Evolutionary conservation across 371 early-diverging fungal genomes (phyloP).

Genomic region (Haplosporangium sp.): DNA sequence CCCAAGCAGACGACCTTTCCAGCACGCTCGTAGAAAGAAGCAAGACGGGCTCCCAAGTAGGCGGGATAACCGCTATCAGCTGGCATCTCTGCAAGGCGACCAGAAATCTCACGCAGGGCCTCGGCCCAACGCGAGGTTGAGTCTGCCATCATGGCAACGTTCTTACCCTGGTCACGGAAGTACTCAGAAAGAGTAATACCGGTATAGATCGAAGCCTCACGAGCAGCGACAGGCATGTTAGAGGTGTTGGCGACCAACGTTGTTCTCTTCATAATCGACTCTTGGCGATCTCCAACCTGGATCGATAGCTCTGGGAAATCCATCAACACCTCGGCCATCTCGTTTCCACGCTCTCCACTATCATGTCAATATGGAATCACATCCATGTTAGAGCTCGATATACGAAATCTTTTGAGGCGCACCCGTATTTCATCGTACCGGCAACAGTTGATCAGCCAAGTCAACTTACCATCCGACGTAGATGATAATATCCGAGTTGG

Average conservation of each 20-base stretch:
- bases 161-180: slow-evolving; percentile 99
- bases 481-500: slow-evolving; percentile 99
- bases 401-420: background rate
- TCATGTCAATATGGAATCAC: slow-evolving; percentile 3
- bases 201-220: slow-evolving; percentile 99
- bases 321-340: slow-evolving; percentile 99
- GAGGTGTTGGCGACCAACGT: slow-evolving; percentile 99
- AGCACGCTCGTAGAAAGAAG: slow-evolving; percentile 99
- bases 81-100: slow-evolving; percentile 99
- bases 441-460: no score
- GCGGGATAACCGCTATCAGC: slow-evolving; percentile 99
- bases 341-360: slow-evolving; percentile 99
- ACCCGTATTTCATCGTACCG: background rate
- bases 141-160: slow-evolving; percentile 99
- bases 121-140: slow-evolving; percentile 99
- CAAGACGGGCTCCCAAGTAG: slow-evolving; percentile 99
- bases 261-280: slow-evolving; percentile 99
- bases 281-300: slow-evolving; percentile 92
- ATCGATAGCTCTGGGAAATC: slow-evolving; percentile 99
- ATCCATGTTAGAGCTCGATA: background rate
- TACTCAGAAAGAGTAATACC: slow-evolving; percentile 99
- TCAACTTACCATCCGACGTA: slow-evolving; percentile 92
- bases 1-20: slow-evolving; percentile 98
- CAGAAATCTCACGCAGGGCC: slow-evolving; percentile 99
- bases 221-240: slow-evolving; percentile 99